Conservation (phyloP, 305 asterid species). For the Salvia sclarea region DNA sequence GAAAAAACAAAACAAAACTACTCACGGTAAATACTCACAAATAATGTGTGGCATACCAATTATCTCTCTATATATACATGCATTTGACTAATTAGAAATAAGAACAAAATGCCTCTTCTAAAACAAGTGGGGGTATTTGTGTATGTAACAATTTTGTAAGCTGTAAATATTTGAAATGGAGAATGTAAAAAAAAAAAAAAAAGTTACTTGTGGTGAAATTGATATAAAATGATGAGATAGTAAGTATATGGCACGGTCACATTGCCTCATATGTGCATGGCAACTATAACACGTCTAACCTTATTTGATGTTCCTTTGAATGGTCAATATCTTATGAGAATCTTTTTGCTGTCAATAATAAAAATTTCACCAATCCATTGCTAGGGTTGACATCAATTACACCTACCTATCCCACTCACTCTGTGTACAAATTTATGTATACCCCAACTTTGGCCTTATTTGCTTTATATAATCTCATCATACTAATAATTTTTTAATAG, state of each 20-base stretch:
- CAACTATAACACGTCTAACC: slow-evolving; percentile 49
- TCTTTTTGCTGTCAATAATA: slow-evolving; percentile 55
- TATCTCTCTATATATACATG: no score
- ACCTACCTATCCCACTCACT: slow-evolving; percentile 35
- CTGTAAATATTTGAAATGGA: not conserved
- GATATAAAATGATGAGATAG: slow-evolving; percentile 1
- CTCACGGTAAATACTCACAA: no score
- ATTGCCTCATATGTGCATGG: slow-evolving; percentile 54
- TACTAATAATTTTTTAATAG: not conserved
- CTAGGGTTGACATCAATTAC: slow-evolving; percentile 48
- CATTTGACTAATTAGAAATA: no score
- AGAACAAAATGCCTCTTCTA: no score
- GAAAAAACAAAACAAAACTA: no score
- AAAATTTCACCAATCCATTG: slow-evolving; percentile 43
- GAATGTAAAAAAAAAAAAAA: not conserved
- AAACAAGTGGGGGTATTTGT: no score
- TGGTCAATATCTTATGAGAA: slow-evolving; percentile 70
- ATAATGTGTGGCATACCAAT: no score
- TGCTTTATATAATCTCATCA: slow-evolving; percentile 11
- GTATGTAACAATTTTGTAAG: not conserved
- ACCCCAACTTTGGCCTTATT: slow-evolving; percentile 28
- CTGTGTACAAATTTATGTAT: not conserved
- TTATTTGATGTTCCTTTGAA: slow-evolving; percentile 56
- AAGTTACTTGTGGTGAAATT: not conserved
- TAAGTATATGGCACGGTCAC: slow-evolving; percentile 24